Conservation (phyloP, 352 stramenopile genomes). For the Pythium guiyangense region DNA sequence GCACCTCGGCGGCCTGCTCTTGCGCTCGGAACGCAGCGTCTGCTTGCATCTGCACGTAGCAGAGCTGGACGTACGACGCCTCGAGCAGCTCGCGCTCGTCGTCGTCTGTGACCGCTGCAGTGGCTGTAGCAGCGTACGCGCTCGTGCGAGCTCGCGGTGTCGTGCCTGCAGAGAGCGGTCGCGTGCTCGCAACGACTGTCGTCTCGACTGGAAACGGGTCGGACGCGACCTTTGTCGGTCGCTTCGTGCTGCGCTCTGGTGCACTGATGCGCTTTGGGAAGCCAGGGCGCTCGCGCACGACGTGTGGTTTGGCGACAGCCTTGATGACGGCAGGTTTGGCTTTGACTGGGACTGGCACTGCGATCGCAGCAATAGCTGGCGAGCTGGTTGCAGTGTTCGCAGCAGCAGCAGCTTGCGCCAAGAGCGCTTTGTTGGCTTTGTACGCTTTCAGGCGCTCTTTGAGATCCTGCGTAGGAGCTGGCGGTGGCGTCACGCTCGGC, state of each 20-base stretch:
- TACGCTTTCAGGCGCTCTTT: conserved; percentile 38
- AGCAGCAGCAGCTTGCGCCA: background rate
- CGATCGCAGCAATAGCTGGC: no score
- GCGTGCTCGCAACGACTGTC: background rate
- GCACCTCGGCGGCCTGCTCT: conserved; percentile 47
- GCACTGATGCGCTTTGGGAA: conserved; percentile 17
- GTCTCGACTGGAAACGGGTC: conserved; percentile 2
- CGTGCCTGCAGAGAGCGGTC: background rate
- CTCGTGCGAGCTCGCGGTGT: background rate
- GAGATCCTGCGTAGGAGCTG: conserved; percentile 14
- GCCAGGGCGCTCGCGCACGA: conserved; percentile 6
- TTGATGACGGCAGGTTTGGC: background rate
- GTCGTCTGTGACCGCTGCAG: conserved; percentile 6
- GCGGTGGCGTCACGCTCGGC: background rate
- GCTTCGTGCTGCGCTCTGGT: conserved; percentile 12
- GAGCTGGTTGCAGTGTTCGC: background rate
- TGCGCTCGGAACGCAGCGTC: conserved; percentile 33
- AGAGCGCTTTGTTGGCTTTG: conserved; percentile 30
- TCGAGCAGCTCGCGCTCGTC: conserved; percentile 51
- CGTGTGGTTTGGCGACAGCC: background rate
- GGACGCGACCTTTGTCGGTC: conserved; percentile 12
- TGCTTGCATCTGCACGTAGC: conserved; percentile 36
- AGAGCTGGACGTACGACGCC: conserved; percentile 46
- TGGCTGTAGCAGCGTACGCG: background rate
- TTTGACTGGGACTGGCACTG: background rate